phyloP scores from a whole-genome alignment of 1,284 basidiomycete genomes.

The Puccinia horiana region DNA sequence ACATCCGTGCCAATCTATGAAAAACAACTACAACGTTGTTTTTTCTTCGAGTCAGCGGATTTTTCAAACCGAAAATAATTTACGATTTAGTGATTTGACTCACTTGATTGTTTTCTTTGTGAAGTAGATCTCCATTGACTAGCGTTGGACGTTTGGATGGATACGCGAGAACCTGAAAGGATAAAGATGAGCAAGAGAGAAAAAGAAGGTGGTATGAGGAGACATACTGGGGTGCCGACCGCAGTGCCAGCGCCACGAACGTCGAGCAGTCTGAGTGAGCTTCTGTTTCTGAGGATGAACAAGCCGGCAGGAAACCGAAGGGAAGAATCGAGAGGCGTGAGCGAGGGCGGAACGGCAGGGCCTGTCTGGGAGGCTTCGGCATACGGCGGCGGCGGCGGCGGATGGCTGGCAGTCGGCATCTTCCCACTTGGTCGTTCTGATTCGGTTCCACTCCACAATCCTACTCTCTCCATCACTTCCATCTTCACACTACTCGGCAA shows the following conservation, averaged over 20 bases:
- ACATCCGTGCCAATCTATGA: slow-evolving; percentile 48
- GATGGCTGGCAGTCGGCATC: not conserved
- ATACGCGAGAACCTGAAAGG: slow-evolving; percentile 31
- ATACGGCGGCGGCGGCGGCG: slow-evolving; percentile 9
- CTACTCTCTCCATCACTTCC: no score
- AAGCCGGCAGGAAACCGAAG: slow-evolving; percentile 32
- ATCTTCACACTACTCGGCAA: no score
- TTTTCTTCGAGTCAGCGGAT: not conserved
- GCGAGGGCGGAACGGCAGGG: not conserved
- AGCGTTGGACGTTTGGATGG: slow-evolving; percentile 31
- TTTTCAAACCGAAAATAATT: no score
- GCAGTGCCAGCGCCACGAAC: slow-evolving; percentile 20
- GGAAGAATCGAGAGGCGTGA: slow-evolving; percentile 1
- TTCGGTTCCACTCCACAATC: no score
- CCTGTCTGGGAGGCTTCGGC: slow-evolving; percentile 1
- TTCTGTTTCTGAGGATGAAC: slow-evolving; percentile 35
- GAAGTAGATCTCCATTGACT: slow-evolving; percentile 27
- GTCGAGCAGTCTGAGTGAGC: slow-evolving; percentile 26
- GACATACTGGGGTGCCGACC: slow-evolving; percentile 13
- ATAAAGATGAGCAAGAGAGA: not conserved
- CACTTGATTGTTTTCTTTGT: slow-evolving; percentile 42
- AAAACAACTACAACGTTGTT: slow-evolving; percentile 32
- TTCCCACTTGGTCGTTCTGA: no score
- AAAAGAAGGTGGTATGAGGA: not conserved
- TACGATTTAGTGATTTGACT: not conserved